Conservation (phyloP, 169 alveolate species). For the Plasmodium vinckei region DNA sequence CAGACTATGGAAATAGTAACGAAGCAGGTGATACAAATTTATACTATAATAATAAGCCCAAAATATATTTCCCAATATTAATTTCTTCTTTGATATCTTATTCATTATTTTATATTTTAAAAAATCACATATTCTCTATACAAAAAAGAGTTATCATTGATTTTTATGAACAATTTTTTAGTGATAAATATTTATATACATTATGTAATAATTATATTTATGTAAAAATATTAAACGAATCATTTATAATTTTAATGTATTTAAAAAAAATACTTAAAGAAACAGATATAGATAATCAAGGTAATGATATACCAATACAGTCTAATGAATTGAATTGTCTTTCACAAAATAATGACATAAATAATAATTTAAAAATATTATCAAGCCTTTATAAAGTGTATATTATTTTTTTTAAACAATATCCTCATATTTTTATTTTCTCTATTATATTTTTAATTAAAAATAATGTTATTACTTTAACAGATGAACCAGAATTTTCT, state of each 20-base stretch:
- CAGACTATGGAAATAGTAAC: too few species aligned
- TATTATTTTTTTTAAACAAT: slow-evolving; percentile 29
- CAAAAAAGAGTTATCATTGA: neutral
- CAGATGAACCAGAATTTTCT: neutral
- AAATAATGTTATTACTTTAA: slow-evolving; percentile 9
- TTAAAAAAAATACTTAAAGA: neutral
- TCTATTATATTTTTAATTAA: slow-evolving; percentile 28
- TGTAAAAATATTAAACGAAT: slow-evolving; percentile 36
- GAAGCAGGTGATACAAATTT: too few species aligned
- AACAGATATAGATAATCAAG: neutral
- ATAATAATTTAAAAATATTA: slow-evolving; percentile 3
- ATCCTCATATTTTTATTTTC: slow-evolving; percentile 12
- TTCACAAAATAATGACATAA: neutral
- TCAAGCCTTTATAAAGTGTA: slow-evolving; percentile 39
- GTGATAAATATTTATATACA: slow-evolving; percentile 61
- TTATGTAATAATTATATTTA: slow-evolving; percentile 45
- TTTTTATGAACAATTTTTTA: slow-evolving; percentile 50
- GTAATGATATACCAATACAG: neutral
- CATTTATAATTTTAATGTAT: slow-evolving; percentile 22
- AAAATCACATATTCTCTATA: neutral
- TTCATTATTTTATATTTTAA: slow-evolving; percentile 15
- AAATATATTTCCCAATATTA: slow-evolving; percentile 59
- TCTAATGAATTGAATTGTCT: too few species aligned
- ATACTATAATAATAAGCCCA: slow-evolving; percentile 49
- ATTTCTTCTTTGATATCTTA: slow-evolving; percentile 60